Conservation (phyloP, 352 stramenopile species). For the Globisporangium nagaii region DNA sequence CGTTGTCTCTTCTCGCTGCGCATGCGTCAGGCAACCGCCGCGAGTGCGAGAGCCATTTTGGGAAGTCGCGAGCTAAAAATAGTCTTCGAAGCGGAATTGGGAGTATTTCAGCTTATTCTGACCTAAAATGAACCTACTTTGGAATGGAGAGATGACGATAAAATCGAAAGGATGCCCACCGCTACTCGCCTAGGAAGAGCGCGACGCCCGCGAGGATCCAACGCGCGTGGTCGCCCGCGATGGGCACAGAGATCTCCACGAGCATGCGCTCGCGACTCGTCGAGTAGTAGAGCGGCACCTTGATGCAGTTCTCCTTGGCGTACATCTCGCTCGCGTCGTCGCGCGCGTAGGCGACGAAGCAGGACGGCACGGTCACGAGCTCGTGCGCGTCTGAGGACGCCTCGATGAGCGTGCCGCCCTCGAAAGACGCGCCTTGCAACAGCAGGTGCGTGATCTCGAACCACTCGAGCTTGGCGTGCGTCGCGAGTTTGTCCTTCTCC, state of each 20-base stretch:
- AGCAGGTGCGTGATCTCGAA: constrained; percentile 78
- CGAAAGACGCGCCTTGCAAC: constrained; percentile 86
- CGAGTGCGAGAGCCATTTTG: constrained; percentile 1
- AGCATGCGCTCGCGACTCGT: constrained; percentile 74
- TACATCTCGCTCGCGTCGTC: constrained; percentile 75
- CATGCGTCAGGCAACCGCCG: background rate
- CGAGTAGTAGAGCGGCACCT: constrained; percentile 77
- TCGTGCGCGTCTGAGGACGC: constrained; percentile 78
- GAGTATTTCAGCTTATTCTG: too few species aligned
- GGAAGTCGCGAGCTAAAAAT: background rate
- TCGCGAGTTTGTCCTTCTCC: constrained; percentile 63
- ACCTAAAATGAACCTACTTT: too few species aligned
- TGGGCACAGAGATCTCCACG: constrained; percentile 77
- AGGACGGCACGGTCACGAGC: constrained; percentile 71
- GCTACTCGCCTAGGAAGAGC: constrained; percentile 77
- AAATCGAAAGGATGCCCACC: too few species aligned
- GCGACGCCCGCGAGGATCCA: constrained; percentile 83
- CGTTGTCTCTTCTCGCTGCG: background rate
- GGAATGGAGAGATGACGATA: too few species aligned
- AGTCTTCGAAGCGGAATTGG: too few species aligned
- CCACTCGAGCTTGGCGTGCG: constrained; percentile 48
- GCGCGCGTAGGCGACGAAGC: constrained; percentile 77
- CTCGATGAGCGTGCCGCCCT: constrained; percentile 72
- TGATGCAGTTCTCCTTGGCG: constrained; percentile 65
- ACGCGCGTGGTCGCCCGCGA: constrained; percentile 57